A percentile compares a stretch with the other conserved stretches of the same genome.
phyloP scores from a whole-genome alignment of 306 rosid species.

The Cucurbita moschata region DNA sequence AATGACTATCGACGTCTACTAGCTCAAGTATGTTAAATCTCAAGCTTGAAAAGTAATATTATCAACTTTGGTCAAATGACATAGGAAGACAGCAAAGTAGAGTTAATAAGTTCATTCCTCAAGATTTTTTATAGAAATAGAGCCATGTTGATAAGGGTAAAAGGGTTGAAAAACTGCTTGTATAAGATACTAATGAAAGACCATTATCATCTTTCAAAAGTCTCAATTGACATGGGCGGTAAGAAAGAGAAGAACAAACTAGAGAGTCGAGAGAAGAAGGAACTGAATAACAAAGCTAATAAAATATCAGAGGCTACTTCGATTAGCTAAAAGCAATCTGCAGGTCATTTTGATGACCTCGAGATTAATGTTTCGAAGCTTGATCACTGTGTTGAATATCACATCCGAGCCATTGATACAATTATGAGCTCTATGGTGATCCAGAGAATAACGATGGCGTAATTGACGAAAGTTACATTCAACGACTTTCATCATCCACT shows the following conservation, averaged over 20 bases:
- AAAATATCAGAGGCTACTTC: neutral
- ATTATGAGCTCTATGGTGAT: conserved; percentile 52
- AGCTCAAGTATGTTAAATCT: too few relatives aligned
- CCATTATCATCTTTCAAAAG: neutral
- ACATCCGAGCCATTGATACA: conserved; percentile 37
- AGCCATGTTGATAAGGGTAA: too few relatives aligned
- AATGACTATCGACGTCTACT: too few relatives aligned
- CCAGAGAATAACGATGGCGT: conserved; percentile 8
- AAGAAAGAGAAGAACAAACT: conserved; percentile 16
- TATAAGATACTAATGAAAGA: neutral
- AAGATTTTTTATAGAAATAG: too few relatives aligned
- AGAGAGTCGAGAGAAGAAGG: neutral
- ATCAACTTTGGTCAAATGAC: too few relatives aligned
- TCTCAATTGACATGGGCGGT: neutral
- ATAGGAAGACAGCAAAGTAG: too few relatives aligned
- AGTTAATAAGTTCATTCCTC: too few relatives aligned
- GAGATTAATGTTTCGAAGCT: conserved; percentile 28
- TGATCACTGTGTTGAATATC: conserved; percentile 50
- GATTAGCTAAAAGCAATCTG: neutral
- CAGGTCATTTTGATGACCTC: neutral
- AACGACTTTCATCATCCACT: conserved; percentile 23
- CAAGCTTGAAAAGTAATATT: too few relatives aligned
- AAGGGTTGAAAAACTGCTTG: too few relatives aligned
- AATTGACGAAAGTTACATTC: conserved; percentile 27
- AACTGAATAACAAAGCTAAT: neutral